Percentiles rank a stretch among this genome's conserved stretches.
These are phyloP conservation scores for Talaromyces verruculosus DNA, from an alignment of 2,329 filamentous ascomycete species.

Conservation along the genomic window DNA sequence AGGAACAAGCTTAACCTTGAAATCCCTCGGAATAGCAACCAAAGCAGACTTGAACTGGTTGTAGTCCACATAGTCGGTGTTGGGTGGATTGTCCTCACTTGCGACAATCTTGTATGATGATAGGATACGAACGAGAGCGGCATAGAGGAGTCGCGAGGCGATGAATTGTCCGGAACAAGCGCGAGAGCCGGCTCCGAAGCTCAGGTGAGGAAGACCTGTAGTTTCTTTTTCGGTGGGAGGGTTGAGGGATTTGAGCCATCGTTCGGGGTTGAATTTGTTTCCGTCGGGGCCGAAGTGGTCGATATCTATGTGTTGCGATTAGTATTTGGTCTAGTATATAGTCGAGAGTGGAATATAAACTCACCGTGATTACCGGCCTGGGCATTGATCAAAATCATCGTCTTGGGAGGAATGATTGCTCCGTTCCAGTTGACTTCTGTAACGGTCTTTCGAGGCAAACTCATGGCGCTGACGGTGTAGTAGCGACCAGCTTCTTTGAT, in stretches of 20 bases:
- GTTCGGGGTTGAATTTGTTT: conserved; percentile 61
- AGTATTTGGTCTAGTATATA: background rate
- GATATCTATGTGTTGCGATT: conserved; percentile 47
- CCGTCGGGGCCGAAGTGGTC: conserved; percentile 60
- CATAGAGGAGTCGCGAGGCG: conserved; percentile 58
- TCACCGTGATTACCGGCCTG: conserved; percentile 64
- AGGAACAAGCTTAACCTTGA: conserved; percentile 58
- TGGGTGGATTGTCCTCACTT: conserved; percentile 54
- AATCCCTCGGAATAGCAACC: conserved; percentile 60
- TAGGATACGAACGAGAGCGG: conserved; percentile 55
- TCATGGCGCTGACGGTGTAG: conserved; percentile 73
- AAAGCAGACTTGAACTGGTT: conserved; percentile 61
- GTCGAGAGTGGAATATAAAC: background rate
- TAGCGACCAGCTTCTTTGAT: conserved; percentile 73
- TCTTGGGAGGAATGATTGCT: conserved; percentile 66
- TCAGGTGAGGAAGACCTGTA: conserved; percentile 54
- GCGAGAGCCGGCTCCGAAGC: conserved; percentile 58
- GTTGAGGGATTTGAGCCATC: conserved; percentile 55
- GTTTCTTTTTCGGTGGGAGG: conserved; percentile 46
- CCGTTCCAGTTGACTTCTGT: conserved; percentile 67
- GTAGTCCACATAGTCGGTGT: conserved; percentile 63
- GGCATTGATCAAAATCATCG: conserved; percentile 73
- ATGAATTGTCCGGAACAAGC: conserved; percentile 61
- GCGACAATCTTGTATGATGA: conserved; percentile 55
- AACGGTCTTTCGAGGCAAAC: conserved; percentile 65